Base-by-base conservation (phyloP, 805 yeast species). In the Candida pseudofarinosa region DNA sequence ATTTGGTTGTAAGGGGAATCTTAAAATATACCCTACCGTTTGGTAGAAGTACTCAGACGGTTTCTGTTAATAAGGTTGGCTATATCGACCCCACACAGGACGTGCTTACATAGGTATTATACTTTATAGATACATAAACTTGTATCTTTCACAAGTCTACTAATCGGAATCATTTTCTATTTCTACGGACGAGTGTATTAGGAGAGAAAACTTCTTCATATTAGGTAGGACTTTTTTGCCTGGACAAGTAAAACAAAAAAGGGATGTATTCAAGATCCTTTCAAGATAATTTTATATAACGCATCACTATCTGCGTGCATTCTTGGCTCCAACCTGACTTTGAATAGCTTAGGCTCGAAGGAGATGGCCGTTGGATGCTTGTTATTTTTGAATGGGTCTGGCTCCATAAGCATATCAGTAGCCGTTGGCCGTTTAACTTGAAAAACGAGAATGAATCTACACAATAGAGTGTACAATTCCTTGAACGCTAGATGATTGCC, bases 1-100 rank as follows among this genome's bases (percentile, higher is more conserved):
- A 88, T 46, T 67, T 91, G 50, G 85, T 88, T 16, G 73, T 91
- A 3, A 71, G 95, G 39, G 98, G 98, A 1, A 80, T 83, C 17
- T 73, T 91, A 58, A 80, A 78, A 54, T 91, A 91, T 62, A 78
- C 76, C 39, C 69, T 89, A 41, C 93, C 96, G 1, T 70, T 90
- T 48, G 55, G 61, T 31, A 55, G 56, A 38, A 68, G 73, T 6
- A 71, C 70, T 38, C 75, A 77, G 53, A 75, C 85, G 0, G 74
- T 83, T 3, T 79, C 81, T 2, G 80, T 86, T 7, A 81, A 81
- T 45, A 79, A 79, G 52, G 69, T 76, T 5, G 72, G 77, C 3
- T 63, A 66, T 30, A 74, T 85, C 17, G 81, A 83, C 57, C 87
- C 88, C 4, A 56, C 33, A 20, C 36, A 31, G 19, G 31, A 38